Evolutionary conservation across 1,284 basidiomycete species (phyloP), one percentile per base, ranked within the genome.

Genomic region (Ganoderma leucocontextum): DNA sequence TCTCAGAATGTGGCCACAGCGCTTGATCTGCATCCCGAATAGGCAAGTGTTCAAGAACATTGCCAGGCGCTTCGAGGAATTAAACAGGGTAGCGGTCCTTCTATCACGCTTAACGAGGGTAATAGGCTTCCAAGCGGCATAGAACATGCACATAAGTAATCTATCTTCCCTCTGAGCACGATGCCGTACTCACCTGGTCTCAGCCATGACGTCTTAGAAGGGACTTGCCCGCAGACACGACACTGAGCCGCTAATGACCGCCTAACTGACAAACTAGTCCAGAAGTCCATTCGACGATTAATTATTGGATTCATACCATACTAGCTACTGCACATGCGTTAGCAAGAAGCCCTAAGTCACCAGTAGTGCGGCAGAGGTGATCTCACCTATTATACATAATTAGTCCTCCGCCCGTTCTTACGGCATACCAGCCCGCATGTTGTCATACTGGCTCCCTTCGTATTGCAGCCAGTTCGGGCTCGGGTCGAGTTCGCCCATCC

Each of bases 401-500:
- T 44, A 17, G n/a, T 60, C 36, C 52, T 42, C 22, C 55, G n/a
- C 53, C 63, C 62, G 19, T 52, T 29, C 35, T 75, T 74, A 79
- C 62, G 73, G 70, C 88, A 91, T 91, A 17, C 91, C 91, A n/a
- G 86, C 86, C 74, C 84, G 85, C 84, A 95, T 82, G 77, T 95
- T 95, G 65, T 92, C 91, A 74, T 91, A 95, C 79, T 87, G 85
- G 75, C 92, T 94, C 47, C 83, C 81, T 75, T 90, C 87, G 74
- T 95, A 95, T 62, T 76, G 77, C 72, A 95, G 79, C 90, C 93
- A 94, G 77, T 95, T 95, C 10, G 83, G 81, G 65, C 82, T 86
- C 66, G 78, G 78, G 72, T 93, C 90, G 68, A 93, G 78, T n/a
- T 84, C 82, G 19, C 92, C 93, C 91, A 95, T 94, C 22, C 87